Evolutionary conservation across 2,329 filamentous ascomycete species (phyloP), one percentile per base, ranked within the genome.

Genomic region (Aspergillus floridensis): DNA sequence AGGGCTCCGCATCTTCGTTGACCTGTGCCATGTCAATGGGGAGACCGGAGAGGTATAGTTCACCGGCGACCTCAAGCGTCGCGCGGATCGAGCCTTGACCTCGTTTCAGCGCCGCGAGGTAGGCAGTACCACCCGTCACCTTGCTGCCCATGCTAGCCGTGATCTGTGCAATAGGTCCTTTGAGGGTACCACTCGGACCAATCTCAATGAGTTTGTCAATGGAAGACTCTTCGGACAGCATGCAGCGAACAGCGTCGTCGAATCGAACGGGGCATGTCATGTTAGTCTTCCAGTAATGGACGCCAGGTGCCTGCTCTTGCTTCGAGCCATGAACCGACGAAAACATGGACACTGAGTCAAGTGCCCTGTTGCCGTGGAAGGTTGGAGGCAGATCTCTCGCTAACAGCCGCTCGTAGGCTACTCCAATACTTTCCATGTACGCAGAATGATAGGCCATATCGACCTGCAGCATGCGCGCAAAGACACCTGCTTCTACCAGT

Each of bases 371-470:
- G 14, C 19, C 14, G n/a, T 51, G 35, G 1, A 21, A 52, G 4
- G 10, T 52, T 8, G n/a, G 49, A 12, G 49, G 19, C 19, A 38
- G 31, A 31, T 38, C 49, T n/a, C 22, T 3, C 11, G 11, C 22
- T 6, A 53, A 14, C n/a, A 44, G 24, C 10, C 24, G 10, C 6
- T 60, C 44, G 51, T 75, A 76, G 1, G 58, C 51, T 2, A 63
- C 60, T 1, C 68, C 70, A 24, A 68, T 64, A 3, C 52, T 52
- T 1, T 5, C 4, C 67, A 74, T 70, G 35, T 72, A 67, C 2
- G 51, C 52, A 1, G 66, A 69, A 49, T 74, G 72, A 49, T 72
- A 74, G 0, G 71, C 70, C 1, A 59, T 63, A 3, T 68, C 60
- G 2, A 71, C 66, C 14, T 63, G 58, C 3, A 74, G 59, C n/a